Base-by-base conservation (phyloP, 257 asterid species). In the Nicotiana paniculata region DNA sequence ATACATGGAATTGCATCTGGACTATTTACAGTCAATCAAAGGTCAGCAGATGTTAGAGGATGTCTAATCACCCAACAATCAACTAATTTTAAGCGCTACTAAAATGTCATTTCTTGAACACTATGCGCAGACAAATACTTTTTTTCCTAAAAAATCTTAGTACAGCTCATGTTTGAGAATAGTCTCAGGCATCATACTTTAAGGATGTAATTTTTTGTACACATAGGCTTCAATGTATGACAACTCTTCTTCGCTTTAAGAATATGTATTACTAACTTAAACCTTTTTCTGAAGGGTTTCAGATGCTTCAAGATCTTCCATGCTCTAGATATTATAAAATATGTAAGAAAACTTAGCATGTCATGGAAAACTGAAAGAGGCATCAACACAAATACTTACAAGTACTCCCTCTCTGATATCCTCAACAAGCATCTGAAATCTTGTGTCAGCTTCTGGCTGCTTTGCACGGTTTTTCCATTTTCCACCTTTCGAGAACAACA, bases 401-500 rank as follows among this genome's bases (percentile, higher is more conserved):
- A 95, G 97, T 35, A 95, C 95, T 30, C 98, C 98, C 87, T 93
- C 99, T 83, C 84, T 91, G 81, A 95, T 84, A 62, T 95, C 99
- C 90, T 95, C 99, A 70, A 95, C 97, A 64, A 95, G 92, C 99
- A 95, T 95, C 82, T 90, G 97, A 87, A 95, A 95, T 82, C 91
- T 90, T 84, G 84, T 84, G 86, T 84, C 86, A 61, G 86, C 76
- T 84, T 83, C 95, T 51, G 96, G 80, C 82, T 90, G 86, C 86
- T 92, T 92, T 58, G 94, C 85, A 84, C 84, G 92, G 87, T 85
- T 92, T 84, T 90, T 84, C 89, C 85, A 61, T 81, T 89, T 95
- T 72, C 85, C 91, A 54, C 93, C 90, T 86, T 90, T 91, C 81
- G 98, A 91, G 84, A 95, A 95, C 86, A 95, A 84, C 72, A 89